Evolutionary conservation across 2,329 filamentous ascomycete genomes (phyloP), one percentile per base, ranked within the genome.

Genomic region (Seiridium cupressi): DNA sequence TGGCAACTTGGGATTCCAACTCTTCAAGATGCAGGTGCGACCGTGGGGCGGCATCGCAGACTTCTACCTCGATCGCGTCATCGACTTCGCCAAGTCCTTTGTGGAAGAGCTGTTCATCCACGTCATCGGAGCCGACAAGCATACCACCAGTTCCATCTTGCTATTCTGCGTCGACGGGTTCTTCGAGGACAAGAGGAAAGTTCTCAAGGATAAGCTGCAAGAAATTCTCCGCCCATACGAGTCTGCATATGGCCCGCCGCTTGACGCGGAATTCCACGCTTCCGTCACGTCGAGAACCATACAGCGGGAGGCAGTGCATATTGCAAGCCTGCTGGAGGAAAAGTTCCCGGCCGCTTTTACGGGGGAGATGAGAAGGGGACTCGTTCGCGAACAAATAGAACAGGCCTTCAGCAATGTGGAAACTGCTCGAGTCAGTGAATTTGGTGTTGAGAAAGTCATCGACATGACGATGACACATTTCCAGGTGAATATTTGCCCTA

Each of bases 401-500:
- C 32, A 42, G n/a, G 35, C 35, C 3, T n/a, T 54, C 31, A 40
- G 6, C 6, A 10, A 26, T 42, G 9, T 36, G 26, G 51, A 54
- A 13, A 54, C 13, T 18, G 34, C 51, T 26, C 6, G 34, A 8
- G 35, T 4, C n/a, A 63, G 58, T 35, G 56, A 62, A 26, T 59
- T 62, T 35, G 61, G 58, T 4, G 57, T 47, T 11, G 62, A 64
- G 5, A 51, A 44, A 42, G 40, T 64, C 10, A 46, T 62, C 36
- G 64, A 60, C 46, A 61, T 60, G 60, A 59, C 55, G 11, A 56
- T 59, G 44, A 59, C 53, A n/a, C 51, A 63, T 18, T 60, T 55
- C 60, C 51, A 63, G 60, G 55, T 58, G 48, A 55, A 56, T 61
- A 6, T 69, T 46, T 62, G 67, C 7, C 66, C 68, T 13, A 65